Evolutionary conservation across 352 stramenopile species (phyloP), one percentile per base, ranked within the genome.

Genomic region (Phytophthora constricta): DNA sequence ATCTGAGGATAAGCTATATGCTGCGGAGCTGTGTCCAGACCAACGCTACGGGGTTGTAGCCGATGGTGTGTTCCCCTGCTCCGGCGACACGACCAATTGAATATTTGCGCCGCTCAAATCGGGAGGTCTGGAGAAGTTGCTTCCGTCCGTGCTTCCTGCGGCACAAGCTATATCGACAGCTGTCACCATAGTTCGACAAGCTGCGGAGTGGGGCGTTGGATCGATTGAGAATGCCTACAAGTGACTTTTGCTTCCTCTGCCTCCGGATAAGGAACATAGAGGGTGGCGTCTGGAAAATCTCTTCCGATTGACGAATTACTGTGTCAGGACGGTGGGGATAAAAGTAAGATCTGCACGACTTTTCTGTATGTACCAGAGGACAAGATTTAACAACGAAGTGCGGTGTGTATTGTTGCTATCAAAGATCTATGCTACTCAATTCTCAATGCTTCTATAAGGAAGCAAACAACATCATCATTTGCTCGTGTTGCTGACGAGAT

Each of bases 21-120:
- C 63, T 19, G 16, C 25, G 3, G 37, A 28, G n/a, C n/a, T n/a
- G n/a, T n/a, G n/a, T n/a, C 0, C 47, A 10, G 39, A 53, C 25
- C 4, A 7, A 9, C n/a, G 45, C 1, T 49, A 48, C n/a, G 62
- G 53, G 2, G 53, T 69, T 3, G 41, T 69, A 13, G 45, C 52
- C 0, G 53, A 64, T 28, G 52, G 43, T 7, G 62, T 39, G 0
- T 64, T 64, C 43, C 20, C 55, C 0, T 57, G 46, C 23, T n/a
- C 14, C n/a, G 0, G 28, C 13, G 2, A 7, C 27, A 42, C 45
- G 57, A 16, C 17, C 14, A 23, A 7, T 1, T 46, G 46, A 1
- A 51, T 51, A 10, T 9, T 54, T 2, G 47, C 42, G 5, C 43
- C n/a, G 42, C 0, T 39, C 45, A 28, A 62, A 47, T n/a, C 10